Evolutionary conservation across 208 protist genomes (phyloP), one percentile per base, ranked within the genome.

Genomic region (Perkinsela sp.): DNA sequence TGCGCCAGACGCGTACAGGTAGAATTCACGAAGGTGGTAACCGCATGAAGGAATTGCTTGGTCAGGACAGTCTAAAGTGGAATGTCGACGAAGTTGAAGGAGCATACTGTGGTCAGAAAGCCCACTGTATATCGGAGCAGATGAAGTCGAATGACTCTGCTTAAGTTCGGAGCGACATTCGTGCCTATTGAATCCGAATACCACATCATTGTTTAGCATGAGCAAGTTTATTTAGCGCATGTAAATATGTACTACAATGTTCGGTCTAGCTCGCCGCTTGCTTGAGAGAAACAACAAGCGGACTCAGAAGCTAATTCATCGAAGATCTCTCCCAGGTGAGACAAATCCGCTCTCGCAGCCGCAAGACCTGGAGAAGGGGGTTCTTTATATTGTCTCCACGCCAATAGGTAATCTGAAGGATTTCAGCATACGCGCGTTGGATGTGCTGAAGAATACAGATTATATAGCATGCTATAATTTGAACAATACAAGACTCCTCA

Each of bases 331-430:
- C 22, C 40, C 40, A 22, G 40, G 40, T 22, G 40, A 57, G 22
- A 57, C 40, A 6, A 81, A 92, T 68, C 87, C 87, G 0, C 81
- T 92, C 31, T 76, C 83, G 28, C 84, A 83, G 40, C 85, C 87
- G 32, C 77, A 78, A 32, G 78, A 67, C 67, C 81, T 90, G 48
- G 87, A 92, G 71, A 77, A 80, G 40, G 79, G 73, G 28, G 75
- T 78, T 0, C 74, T 92, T 30, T 83, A 92, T 70, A 75, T 92
- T 57, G 87, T 92, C 68, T 85, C 87, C 1, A 80, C 89, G n/a
- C 87, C 87, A 13, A 90, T 92, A 73, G 87, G 87, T 29, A 92
- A 92, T 71, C 69, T 92, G 30, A 92, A 92, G 57, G 87, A 92
- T 76, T 89, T 92, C 76, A 79, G 82, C 29, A 74, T 87, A 32